phyloP scores from a whole-genome alignment of 1,139 yeast species.

The Ogataea hybrid region DNA sequence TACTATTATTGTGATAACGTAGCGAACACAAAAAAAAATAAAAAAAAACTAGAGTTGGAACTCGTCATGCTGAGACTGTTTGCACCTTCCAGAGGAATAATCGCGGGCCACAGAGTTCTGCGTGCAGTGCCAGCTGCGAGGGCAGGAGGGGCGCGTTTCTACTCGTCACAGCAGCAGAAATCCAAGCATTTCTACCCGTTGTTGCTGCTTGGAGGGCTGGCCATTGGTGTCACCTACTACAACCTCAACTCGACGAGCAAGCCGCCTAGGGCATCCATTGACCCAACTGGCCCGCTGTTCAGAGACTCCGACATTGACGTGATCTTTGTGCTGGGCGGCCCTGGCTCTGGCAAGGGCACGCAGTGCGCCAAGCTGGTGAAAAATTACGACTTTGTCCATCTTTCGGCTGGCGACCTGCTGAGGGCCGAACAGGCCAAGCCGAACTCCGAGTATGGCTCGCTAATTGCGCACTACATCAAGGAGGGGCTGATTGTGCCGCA shows the following conservation, averaged over 20 bases:
- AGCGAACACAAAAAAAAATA: constrained; percentile 4
- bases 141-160: not conserved
- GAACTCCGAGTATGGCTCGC: constrained; percentile 81
- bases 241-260: constrained; percentile 27
- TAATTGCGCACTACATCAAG: constrained; percentile 78
- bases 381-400: constrained; percentile 79
- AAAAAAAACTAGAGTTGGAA: not conserved
- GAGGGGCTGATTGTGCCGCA: constrained; percentile 95
- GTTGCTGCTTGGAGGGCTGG: constrained; percentile 26
- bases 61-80: constrained; percentile 7
- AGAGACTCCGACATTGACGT: constrained; percentile 67
- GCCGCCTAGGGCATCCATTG: constrained; percentile 32
- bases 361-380: constrained; percentile 85
- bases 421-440: constrained; percentile 86
- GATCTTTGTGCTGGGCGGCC: constrained; percentile 83
- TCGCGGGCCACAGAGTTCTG: not conserved
- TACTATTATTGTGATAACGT: constrained; percentile 6
- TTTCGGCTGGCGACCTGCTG: constrained; percentile 92
- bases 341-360: constrained; percentile 97
- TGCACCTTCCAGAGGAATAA: constrained; percentile 4
- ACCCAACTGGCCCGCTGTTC: constrained; percentile 38
- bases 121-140: not conserved
- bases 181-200: constrained; percentile 28
- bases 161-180: constrained; percentile 7
- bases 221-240: constrained; percentile 30